Percentiles rank a stretch among this genome's conserved stretches.
Evolutionary conservation across 2,329 filamentous ascomycete genomes (phyloP).

Genomic region (Phyllosticta citrichinensis): DNA sequence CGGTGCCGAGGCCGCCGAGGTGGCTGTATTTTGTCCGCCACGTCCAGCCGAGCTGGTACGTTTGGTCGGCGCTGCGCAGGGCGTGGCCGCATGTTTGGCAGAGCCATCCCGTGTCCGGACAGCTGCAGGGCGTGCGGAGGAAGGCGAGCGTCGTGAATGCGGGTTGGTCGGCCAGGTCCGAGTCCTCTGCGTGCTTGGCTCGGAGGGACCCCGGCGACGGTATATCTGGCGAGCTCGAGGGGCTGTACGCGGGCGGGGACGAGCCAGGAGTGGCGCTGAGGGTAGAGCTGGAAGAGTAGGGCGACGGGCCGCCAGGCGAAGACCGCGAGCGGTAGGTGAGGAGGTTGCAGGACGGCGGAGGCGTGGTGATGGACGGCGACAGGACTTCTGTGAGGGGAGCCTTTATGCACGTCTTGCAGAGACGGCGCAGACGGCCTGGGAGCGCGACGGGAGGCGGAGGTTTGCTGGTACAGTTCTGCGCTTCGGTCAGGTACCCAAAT

Average conservation of each 20-base stretch:
- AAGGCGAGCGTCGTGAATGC: conserved; percentile 39
- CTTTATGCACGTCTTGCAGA: conserved; percentile 66
- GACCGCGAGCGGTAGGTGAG: conserved; percentile 1
- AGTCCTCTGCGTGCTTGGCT: conserved; percentile 15
- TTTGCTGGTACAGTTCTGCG: conserved; percentile 82
- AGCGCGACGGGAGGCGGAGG: conserved; percentile 59
- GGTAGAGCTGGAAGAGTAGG: conserved; percentile 16
- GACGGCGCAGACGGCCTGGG: conserved; percentile 65
- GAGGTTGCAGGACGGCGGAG: conserved; percentile 16
- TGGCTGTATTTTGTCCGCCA: conserved; percentile 83
- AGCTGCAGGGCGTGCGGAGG: conserved; percentile 48
- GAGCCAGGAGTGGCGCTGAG: conserved; percentile 14
- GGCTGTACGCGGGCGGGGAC: conserved; percentile 3
- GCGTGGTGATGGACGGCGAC: conserved; percentile 13
- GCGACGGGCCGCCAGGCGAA: conserved; percentile 5
- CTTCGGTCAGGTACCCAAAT: conserved; percentile 7
- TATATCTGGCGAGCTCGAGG: not conserved
- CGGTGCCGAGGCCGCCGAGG: conserved; percentile 71
- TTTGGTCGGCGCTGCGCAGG: conserved; percentile 50
- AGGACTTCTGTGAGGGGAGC: conserved; percentile 54
- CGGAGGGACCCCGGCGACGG: not conserved
- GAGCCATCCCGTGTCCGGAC: conserved; percentile 61
- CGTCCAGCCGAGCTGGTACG: conserved; percentile 64
- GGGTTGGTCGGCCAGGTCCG: conserved; percentile 3
- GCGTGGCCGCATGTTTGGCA: conserved; percentile 74